These are phyloP conservation scores for Lunularia cruciata DNA, from an alignment of 225 moss, liverwort and hornwort genomes.

Conservation along the genomic window DNA sequence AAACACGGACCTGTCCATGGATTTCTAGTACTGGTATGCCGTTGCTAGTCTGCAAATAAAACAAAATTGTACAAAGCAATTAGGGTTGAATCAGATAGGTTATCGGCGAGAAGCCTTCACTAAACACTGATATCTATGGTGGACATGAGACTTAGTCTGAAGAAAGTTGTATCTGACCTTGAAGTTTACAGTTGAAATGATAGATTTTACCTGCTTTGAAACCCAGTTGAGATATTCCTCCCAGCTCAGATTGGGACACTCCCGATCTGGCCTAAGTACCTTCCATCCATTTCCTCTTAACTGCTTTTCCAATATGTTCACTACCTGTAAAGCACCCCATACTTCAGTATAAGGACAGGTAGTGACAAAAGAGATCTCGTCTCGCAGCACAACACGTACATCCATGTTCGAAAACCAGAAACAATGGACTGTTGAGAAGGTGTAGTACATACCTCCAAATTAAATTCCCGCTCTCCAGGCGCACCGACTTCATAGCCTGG, in stretches of 20 bases:
- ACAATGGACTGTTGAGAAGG: neutral
- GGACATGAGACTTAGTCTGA: too few relatives aligned
- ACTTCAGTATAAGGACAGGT: neutral
- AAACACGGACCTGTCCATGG: slow-evolving; percentile 79
- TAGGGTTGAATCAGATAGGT: neutral
- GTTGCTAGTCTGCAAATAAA: slow-evolving; percentile 63
- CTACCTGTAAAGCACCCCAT: slow-evolving; percentile 51
- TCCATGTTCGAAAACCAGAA: neutral
- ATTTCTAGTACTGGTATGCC: slow-evolving; percentile 92
- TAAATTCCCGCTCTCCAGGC: slow-evolving; percentile 90
- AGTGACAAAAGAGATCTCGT: neutral
- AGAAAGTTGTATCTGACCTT: too few relatives aligned
- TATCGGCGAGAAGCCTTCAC: too few relatives aligned
- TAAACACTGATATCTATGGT: too few relatives aligned
- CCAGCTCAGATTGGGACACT: slow-evolving; percentile 84
- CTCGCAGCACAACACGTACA: neutral
- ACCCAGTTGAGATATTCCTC: slow-evolving; percentile 99
- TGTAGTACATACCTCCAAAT: slow-evolving; percentile 67
- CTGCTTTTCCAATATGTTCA: slow-evolving; percentile 79
- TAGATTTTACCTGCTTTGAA: slow-evolving; percentile 61
- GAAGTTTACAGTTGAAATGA: too few relatives aligned
- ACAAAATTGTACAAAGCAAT: neutral
- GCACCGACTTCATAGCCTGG: slow-evolving; percentile 80
- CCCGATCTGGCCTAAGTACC: slow-evolving; percentile 90
- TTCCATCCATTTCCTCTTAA: slow-evolving; percentile 89